A percentile compares a stretch with the other conserved stretches of the same genome.
Conservation (phyloP, 2,329 filamentous ascomycete species). For the Pseudopithomyces maydicus region DNA sequence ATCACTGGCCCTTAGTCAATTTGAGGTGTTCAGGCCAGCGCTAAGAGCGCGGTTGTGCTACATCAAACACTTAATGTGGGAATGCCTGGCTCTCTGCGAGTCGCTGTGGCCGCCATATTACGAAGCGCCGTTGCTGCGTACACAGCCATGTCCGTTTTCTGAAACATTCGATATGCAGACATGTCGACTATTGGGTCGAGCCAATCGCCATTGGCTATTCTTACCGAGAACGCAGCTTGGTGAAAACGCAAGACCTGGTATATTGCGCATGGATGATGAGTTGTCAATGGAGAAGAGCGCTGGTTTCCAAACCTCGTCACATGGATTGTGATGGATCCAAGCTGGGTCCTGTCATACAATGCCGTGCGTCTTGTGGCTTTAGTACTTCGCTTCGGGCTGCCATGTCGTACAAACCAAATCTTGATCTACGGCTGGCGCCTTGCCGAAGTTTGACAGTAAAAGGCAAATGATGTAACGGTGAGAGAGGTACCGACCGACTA, state of each 20-base stretch:
- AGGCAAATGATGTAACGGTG: neutral
- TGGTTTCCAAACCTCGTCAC: constrained; percentile 15
- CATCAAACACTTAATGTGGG: constrained; percentile 30
- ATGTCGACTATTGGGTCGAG: constrained; percentile 14
- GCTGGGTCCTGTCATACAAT: constrained; percentile 29
- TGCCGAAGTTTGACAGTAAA: neutral
- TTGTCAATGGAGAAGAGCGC: constrained; percentile 19
- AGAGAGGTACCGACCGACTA: neutral
- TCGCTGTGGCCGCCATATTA: constrained; percentile 35
- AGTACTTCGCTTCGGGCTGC: constrained; percentile 10
- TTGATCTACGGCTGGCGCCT: neutral
- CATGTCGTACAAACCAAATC: neutral
- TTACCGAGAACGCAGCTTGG: neutral
- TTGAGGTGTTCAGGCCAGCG: constrained; percentile 26
- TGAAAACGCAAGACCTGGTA: neutral
- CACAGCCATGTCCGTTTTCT: constrained; percentile 30
- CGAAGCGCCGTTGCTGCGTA: constrained; percentile 19
- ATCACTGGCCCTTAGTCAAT: constrained; percentile 12
- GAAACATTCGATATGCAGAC: constrained; percentile 27
- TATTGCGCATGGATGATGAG: constrained; percentile 5
- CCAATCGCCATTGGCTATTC: neutral
- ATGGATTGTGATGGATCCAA: constrained; percentile 22
- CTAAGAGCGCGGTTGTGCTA: constrained; percentile 28
- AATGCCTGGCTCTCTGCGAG: constrained; percentile 33
- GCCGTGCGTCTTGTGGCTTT: constrained; percentile 28